Conservation (phyloP, 169 alveolate genomes). For the Sarcocystis neurona region DNA sequence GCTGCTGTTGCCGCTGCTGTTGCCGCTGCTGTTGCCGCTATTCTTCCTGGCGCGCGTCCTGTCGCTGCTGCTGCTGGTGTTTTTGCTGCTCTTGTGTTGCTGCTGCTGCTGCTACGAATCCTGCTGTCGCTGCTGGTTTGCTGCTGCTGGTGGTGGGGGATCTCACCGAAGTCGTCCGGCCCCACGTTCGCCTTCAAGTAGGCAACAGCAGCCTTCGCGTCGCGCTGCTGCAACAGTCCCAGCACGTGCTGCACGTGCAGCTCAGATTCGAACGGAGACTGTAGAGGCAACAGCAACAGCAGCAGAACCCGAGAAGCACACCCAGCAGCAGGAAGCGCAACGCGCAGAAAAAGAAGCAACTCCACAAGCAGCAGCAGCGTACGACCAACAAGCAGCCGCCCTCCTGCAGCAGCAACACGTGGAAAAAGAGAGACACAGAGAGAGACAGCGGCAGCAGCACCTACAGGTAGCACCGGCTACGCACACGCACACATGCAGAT, state of each 20-base stretch:
- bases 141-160: no score
- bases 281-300: neutral
- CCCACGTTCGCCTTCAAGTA: conserved; percentile 66
- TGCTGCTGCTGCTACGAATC: no score
- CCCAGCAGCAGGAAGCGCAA: neutral
- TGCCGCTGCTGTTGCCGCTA: no score
- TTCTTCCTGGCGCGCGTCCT: no score
- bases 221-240: conserved; percentile 57
- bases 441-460: no score
- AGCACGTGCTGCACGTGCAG: conserved; percentile 69
- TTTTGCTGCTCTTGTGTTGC: no score
- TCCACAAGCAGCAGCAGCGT: neutral
- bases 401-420: neutral
- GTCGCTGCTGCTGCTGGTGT: no score
- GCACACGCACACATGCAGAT: no score
- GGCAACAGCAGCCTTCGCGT: conserved; percentile 61
- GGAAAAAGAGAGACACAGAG: no score
- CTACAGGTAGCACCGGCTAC: no score
- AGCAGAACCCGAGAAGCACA: neutral
- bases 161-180: conserved; percentile 42
- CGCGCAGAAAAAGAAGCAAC: neutral
- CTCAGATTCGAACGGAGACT: conserved; percentile 65
- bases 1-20: no score
- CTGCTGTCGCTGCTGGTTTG: no score
- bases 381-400: neutral